Conservation (phyloP, 202 grass and related monocot species). For the Zizania palustris region DNA sequence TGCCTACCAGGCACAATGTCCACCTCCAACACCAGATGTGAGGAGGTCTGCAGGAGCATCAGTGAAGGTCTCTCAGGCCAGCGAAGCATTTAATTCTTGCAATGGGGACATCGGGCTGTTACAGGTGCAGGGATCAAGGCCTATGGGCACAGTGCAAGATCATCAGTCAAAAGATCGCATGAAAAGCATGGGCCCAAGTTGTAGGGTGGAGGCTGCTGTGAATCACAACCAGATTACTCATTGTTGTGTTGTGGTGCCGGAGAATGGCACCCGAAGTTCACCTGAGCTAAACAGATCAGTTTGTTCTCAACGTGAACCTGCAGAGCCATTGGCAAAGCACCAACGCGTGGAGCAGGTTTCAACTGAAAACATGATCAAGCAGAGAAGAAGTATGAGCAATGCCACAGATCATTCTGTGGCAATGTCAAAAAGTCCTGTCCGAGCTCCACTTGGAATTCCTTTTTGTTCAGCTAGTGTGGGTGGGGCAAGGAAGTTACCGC, state of each 20-base stretch:
- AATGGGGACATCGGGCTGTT: constrained; percentile 56
- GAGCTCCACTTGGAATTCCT: constrained; percentile 72
- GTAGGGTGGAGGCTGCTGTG: constrained; percentile 35
- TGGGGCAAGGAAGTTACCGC: constrained; percentile 50
- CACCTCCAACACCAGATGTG: constrained; percentile 42
- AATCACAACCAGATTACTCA: constrained; percentile 41
- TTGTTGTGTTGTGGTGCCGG: constrained; percentile 27
- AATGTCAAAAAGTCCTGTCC: constrained; percentile 48
- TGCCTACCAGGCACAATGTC: constrained; percentile 55
- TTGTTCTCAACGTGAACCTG: constrained; percentile 46
- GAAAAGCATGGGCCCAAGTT: constrained; percentile 44
- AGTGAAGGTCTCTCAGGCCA: constrained; percentile 39
- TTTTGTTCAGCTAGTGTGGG: constrained; percentile 70
- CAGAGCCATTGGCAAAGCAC: constrained; percentile 57
- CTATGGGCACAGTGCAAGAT: constrained; percentile 36
- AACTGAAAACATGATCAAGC: constrained; percentile 38
- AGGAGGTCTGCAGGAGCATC: constrained; percentile 36
- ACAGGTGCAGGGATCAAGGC: constrained; percentile 45
- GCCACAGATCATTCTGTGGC: constrained; percentile 30
- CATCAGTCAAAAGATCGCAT: constrained; percentile 48
- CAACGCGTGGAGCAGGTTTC: constrained; percentile 45
- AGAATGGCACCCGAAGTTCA: constrained; percentile 53
- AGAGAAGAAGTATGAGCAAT: constrained; percentile 39
- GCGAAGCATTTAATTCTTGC: constrained; percentile 44
- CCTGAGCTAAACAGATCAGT: constrained; percentile 51